These are phyloP conservation scores for Calycina herbarum DNA, from an alignment of 2,329 filamentous ascomycete species.

Conservation along the genomic window DNA sequence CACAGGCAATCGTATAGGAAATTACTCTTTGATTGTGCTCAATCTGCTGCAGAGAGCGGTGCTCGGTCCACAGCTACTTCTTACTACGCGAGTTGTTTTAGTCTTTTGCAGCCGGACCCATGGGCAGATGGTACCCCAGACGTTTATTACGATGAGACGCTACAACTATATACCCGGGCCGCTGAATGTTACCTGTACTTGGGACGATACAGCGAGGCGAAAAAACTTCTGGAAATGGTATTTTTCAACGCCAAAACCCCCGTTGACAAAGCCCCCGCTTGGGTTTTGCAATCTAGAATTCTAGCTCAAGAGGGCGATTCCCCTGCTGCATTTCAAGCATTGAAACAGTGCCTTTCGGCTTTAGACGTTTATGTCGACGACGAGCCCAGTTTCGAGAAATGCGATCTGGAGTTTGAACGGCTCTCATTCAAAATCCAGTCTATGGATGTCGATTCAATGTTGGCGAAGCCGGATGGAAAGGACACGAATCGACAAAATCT, in stretches of 20 bases:
- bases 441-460: conserved; percentile 51
- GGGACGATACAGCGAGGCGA: conserved; percentile 67
- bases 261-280: conserved; percentile 80
- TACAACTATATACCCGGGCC: conserved; percentile 74
- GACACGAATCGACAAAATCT: conserved; percentile 49
- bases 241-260: conserved; percentile 69
- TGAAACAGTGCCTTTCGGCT: conserved; percentile 70
- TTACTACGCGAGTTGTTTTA: conserved; percentile 76
- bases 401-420: conserved; percentile 71
- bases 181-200: conserved; percentile 84
- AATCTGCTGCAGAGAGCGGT: conserved; percentile 76
- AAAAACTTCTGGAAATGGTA: conserved; percentile 66
- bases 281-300: conserved; percentile 79
- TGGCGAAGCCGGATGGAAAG: conserved; percentile 45
- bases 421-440: conserved; percentile 60
- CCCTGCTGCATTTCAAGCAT: conserved; percentile 63
- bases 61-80: conserved; percentile 79
- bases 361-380: conserved; percentile 67
- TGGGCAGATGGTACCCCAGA: conserved; percentile 73
- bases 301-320: conserved; percentile 73
- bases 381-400: conserved; percentile 70
- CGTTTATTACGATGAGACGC: conserved; percentile 81
- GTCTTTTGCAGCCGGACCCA: conserved; percentile 74
- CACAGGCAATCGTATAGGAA: conserved; percentile 64
- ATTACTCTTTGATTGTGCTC: conserved; percentile 76